These are phyloP conservation scores for Lactuca sativa DNA, from an alignment of 129 eudicot genomes.

Conservation along the genomic window DNA sequence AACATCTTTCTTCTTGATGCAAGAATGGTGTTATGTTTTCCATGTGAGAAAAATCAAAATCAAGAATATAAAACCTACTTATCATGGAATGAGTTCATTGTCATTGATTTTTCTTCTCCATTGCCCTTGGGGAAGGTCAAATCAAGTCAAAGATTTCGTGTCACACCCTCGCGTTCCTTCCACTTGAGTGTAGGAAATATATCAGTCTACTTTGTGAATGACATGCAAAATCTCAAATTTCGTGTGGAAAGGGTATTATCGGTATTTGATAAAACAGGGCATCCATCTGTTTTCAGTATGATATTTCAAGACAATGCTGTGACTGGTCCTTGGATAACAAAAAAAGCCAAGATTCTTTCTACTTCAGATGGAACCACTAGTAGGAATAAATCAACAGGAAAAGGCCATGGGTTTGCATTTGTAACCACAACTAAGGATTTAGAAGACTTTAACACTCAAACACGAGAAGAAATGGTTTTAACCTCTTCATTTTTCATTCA, in stretches of 20 bases:
- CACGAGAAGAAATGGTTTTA: constrained; percentile 56
- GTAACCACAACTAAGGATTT: constrained; percentile 56
- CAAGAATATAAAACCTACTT: constrained; percentile 41
- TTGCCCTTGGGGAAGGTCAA: constrained; percentile 27
- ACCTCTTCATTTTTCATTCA: constrained; percentile 64
- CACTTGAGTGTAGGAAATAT: constrained; percentile 52
- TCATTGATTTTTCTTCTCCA: constrained; percentile 60
- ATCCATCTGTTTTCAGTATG: constrained; percentile 57
- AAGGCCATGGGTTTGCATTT: constrained; percentile 62
- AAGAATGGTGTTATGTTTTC: constrained; percentile 73
- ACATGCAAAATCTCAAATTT: constrained; percentile 33
- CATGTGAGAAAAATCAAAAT: constrained; percentile 38
- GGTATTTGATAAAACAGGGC: constrained; percentile 32
- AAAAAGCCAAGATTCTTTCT: constrained; percentile 73
- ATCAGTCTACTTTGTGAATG: constrained; percentile 42
- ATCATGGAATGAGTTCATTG: constrained; percentile 71
- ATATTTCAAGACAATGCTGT: constrained; percentile 65
- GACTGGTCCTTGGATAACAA: constrained; percentile 71
- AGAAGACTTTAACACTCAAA: constrained; percentile 45
- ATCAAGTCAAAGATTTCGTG: constrained; percentile 31
- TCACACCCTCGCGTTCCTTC: constrained; percentile 50
- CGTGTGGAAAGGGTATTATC: constrained; percentile 48
- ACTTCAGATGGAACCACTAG: constrained; percentile 52
- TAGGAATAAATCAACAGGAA: constrained; percentile 44
- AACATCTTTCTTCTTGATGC: constrained; percentile 67